Evolutionary conservation across 192 early-diverging fungal species (phyloP).

Genomic region (Gonapodya sp.): DNA sequence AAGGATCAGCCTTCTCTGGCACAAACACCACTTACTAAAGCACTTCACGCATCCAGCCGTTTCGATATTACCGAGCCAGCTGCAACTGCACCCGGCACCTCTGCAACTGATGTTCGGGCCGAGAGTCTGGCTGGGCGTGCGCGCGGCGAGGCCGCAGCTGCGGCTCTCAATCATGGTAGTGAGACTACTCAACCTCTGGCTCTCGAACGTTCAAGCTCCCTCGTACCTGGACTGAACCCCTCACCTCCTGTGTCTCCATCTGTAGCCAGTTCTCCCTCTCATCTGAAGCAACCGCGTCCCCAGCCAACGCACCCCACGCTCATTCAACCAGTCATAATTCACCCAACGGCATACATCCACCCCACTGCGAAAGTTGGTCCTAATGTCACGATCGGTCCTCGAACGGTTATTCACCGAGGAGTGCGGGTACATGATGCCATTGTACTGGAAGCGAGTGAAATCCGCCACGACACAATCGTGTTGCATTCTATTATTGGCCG

Average conservation of each 20-base stretch:
- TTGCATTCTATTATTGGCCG: slow-evolving; percentile 86
- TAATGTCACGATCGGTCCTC: slow-evolving; percentile 90
- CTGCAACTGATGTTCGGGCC: neutral
- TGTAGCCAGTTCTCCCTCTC: neutral
- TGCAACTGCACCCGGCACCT: neutral
- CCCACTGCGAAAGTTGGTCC: slow-evolving; percentile 91
- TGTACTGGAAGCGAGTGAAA: slow-evolving; percentile 82
- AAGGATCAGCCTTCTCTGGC: neutral
- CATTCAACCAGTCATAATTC: slow-evolving; percentile 86
- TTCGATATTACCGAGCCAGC: neutral
- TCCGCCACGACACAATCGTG: slow-evolving; percentile 80
- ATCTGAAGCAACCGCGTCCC: slow-evolving; percentile 49
- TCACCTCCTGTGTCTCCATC: neutral
- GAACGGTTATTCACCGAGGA: slow-evolving; percentile 77
- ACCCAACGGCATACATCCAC: slow-evolving; percentile 87
- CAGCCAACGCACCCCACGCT: slow-evolving; percentile 62
- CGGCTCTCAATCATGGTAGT: neutral
- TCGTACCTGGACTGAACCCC: neutral
- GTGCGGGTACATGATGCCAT: slow-evolving; percentile 90
- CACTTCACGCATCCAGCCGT: neutral
- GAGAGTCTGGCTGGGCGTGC: neutral
- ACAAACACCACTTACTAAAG: neutral
- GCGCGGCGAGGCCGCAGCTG: neutral
- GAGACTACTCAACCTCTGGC: neutral
- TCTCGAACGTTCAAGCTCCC: neutral